Conservation (phyloP, 148 eudicot genomes). For the Vaccinium macrocarpon region DNA sequence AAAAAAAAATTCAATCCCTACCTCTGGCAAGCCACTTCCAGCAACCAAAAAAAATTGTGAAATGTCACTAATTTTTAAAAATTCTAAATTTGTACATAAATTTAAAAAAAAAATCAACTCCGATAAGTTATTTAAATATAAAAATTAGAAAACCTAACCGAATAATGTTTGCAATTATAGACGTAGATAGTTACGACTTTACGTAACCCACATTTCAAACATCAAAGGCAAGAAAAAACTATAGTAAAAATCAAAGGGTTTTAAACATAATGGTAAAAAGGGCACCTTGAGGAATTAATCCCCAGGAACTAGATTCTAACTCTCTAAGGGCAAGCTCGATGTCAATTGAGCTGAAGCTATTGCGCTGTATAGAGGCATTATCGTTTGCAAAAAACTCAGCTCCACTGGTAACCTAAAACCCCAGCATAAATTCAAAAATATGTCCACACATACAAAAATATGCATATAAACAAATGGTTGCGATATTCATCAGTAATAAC, state of each 20-base stretch:
- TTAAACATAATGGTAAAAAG: neutral
- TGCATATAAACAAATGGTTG: neutral
- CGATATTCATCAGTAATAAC: neutral
- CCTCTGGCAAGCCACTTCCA: too few relatives aligned
- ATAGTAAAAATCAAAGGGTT: neutral
- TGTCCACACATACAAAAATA: too few relatives aligned
- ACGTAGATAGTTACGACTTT: neutral
- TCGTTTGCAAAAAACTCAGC: slow-evolving; percentile 23
- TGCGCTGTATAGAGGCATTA: slow-evolving; percentile 25
- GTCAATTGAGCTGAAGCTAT: slow-evolving; percentile 20
- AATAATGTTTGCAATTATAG: neutral
- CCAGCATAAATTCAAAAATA: neutral
- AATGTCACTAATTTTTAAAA: too few relatives aligned
- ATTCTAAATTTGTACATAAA: too few relatives aligned
- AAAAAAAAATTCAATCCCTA: too few relatives aligned
- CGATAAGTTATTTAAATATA: too few relatives aligned
- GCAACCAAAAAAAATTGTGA: too few relatives aligned
- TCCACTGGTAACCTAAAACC: slow-evolving; percentile 20
- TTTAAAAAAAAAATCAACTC: too few relatives aligned
- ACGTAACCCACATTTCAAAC: neutral
- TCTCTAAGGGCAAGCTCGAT: slow-evolving; percentile 21
- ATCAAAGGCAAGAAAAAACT: neutral
- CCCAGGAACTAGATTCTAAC: slow-evolving; percentile 13
- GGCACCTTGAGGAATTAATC: slow-evolving; percentile 23
- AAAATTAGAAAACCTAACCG: neutral